Percentiles rank a stretch among this genome's conserved stretches.
Conservation (phyloP, 352 stramenopile genomes). For the Pythium dissotocum region DNA sequence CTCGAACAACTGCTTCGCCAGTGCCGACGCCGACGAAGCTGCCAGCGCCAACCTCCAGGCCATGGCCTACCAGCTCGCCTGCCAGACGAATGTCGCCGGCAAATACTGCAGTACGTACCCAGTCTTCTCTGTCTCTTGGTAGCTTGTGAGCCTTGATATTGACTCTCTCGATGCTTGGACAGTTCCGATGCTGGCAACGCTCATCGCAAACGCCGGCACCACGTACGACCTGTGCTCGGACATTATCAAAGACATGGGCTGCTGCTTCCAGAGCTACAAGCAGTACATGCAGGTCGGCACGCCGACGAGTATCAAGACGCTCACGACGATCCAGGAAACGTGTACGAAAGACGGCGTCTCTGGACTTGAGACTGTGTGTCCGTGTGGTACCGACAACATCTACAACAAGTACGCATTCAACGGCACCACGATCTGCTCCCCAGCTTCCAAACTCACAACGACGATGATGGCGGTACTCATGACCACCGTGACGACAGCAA, state of each 20-base stretch:
- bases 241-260: conserved; percentile 72
- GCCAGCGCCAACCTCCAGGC: conserved; percentile 59
- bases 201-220: conserved; percentile 50
- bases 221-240: conserved; percentile 66
- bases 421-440: conserved; percentile 64
- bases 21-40: conserved; percentile 49
- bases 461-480: neutral
- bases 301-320: conserved; percentile 38
- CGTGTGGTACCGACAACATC: conserved; percentile 42
- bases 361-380: conserved; percentile 47
- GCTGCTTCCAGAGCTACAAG: conserved; percentile 83
- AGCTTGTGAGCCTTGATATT: neutral
- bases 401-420: conserved; percentile 59
- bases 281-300: conserved; percentile 75
- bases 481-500: neutral
- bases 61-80: conserved; percentile 70
- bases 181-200: conserved; percentile 61
- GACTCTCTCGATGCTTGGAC: neutral
- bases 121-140: neutral
- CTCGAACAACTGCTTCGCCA: conserved; percentile 66
- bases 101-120: conserved; percentile 75
- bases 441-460: conserved; percentile 20
- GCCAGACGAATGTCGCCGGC: conserved; percentile 46
- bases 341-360: conserved; percentile 45
- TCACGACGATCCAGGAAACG: conserved; percentile 51